phyloP scores from a whole-genome alignment of 1,284 basidiomycete species.

The Garcileccinum viscosum region DNA sequence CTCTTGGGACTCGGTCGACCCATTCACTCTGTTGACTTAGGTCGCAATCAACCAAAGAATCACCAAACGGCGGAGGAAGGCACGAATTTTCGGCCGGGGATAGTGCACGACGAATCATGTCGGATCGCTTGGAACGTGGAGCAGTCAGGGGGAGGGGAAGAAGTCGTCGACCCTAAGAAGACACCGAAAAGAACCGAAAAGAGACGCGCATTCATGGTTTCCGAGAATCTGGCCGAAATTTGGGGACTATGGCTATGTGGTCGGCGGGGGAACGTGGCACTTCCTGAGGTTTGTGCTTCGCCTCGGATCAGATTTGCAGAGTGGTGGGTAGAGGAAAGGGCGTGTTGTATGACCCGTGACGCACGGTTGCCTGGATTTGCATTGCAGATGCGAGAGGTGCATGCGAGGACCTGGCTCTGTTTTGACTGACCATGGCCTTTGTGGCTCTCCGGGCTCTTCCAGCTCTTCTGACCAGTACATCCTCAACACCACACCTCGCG shows the following conservation, averaged over 20 bases:
- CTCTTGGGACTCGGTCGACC: background rate
- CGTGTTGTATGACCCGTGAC: background rate
- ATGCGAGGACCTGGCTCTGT: background rate
- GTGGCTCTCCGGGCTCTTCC: background rate
- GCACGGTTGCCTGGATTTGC: conserved; percentile 21
- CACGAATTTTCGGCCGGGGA: background rate
- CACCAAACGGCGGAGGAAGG: background rate
- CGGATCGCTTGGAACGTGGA: background rate
- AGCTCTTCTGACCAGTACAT: background rate
- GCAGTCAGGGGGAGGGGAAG: background rate
- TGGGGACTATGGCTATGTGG: background rate
- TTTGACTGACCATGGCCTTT: background rate
- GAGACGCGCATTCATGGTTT: background rate
- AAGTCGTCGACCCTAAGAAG: background rate
- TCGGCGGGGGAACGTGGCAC: background rate
- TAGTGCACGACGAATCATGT: background rate
- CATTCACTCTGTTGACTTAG: background rate
- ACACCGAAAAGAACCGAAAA: background rate
- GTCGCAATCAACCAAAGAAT: background rate
- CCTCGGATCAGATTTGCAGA: conserved; percentile 34
- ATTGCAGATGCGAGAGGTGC: conserved; percentile 4
- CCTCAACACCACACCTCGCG: background rate
- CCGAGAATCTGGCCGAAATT: background rate
- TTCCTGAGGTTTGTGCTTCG: conserved; percentile 3
- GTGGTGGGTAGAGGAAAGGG: background rate